A percentile compares a stretch with the other conserved stretches of the same genome.
Conservation (phyloP, 306 rosid genomes). For the Gastrolobium villosum region DNA sequence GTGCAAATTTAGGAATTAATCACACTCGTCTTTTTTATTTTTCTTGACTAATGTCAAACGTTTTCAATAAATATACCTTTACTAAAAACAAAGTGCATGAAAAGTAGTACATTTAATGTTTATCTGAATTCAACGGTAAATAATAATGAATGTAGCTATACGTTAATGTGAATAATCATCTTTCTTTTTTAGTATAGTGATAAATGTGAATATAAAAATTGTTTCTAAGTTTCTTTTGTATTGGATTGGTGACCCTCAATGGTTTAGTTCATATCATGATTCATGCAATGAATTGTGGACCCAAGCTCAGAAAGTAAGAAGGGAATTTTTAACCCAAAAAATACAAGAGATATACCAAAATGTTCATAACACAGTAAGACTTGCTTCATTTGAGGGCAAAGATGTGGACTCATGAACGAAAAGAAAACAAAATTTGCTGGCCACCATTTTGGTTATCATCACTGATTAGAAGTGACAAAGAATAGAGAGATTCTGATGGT, state of each 20-base stretch:
- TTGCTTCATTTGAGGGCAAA: constrained; percentile 50
- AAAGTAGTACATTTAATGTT: background rate
- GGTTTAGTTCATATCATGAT: background rate
- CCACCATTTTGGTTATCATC: constrained; percentile 45
- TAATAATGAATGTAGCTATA: background rate
- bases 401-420: constrained; percentile 32
- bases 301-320: background rate
- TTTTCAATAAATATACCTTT: background rate
- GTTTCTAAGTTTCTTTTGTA: background rate
- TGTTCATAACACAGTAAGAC: constrained; percentile 8
- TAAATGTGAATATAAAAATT: background rate
- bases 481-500: constrained; percentile 3
- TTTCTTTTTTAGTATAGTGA: background rate
- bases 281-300: constrained; percentile 16
- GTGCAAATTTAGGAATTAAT: no score
- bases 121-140: background rate
- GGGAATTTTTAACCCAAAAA: background rate
- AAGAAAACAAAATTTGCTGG: constrained; percentile 47
- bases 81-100: background rate
- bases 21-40: no score
- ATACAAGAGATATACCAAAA: constrained; percentile 38
- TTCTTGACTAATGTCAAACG: no score
- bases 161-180: background rate
- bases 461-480: constrained; percentile 24
- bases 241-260: background rate